Evolutionary conservation across 2,329 filamentous ascomycete species (phyloP).

Genomic region (Clarireedia hainanense): DNA sequence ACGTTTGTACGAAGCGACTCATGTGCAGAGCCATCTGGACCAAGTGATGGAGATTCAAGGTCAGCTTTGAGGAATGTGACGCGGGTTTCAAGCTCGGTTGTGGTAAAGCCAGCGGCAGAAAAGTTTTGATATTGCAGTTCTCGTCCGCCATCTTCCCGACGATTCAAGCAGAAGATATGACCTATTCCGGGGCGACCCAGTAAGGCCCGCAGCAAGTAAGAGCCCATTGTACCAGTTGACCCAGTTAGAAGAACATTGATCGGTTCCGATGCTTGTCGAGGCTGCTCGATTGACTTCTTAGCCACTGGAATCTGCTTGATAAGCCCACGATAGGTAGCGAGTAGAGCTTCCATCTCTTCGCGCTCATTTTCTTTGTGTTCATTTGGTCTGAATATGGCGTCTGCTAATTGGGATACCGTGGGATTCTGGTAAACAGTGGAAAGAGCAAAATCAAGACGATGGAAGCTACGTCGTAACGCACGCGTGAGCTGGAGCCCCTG

Average conservation of each 20-base stretch:
- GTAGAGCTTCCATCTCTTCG: neutral
- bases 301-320: neutral
- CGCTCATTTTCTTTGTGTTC: neutral
- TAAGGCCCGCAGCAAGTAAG: conserved; percentile 37
- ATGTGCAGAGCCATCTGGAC: conserved; percentile 30
- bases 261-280: neutral
- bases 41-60: conserved; percentile 38
- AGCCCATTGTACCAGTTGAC: conserved; percentile 40
- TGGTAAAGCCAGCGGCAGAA: conserved; percentile 32
- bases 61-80: conserved; percentile 42
- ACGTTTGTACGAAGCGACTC: conserved; percentile 10
- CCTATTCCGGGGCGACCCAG: conserved; percentile 27
- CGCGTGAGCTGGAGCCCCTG: conserved; percentile 1
- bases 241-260: conserved; percentile 34
- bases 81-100: conserved; percentile 27
- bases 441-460: neutral
- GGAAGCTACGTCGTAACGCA: neutral
- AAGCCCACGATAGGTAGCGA: neutral
- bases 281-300: neutral
- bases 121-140: conserved; percentile 10
- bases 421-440: conserved; percentile 2
- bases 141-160: conserved; percentile 16
- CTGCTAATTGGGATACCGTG: neutral
- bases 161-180: conserved; percentile 40
- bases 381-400: neutral